These are phyloP conservation scores for Tremella mesenterica DNA, from an alignment of 768 basidiomycete species.

Conservation along the genomic window DNA sequence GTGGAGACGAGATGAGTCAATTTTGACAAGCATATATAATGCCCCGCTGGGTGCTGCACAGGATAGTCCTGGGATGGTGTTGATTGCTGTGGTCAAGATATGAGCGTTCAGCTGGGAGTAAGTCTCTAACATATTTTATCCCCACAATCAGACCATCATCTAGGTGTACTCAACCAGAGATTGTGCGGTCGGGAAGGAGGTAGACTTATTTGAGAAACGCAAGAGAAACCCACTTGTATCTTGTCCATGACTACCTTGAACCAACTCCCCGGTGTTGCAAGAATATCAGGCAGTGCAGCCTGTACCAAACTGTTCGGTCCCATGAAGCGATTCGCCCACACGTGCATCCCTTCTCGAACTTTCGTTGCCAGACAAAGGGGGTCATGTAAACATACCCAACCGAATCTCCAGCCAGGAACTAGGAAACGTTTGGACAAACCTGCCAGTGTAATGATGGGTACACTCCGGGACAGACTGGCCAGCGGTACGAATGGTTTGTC, in stretches of 20 bases:
- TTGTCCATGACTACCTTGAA: conserved; percentile 32
- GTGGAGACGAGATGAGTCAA: conserved; percentile 25
- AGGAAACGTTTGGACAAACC: conserved; percentile 47
- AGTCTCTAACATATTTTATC: too few relatives aligned
- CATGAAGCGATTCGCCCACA: conserved; percentile 43
- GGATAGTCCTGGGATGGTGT: conserved; percentile 28
- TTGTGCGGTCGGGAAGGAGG: conserved; percentile 19
- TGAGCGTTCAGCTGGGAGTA: conserved; percentile 23
- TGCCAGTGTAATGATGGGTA: conserved; percentile 42
- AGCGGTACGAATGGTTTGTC: conserved; percentile 40
- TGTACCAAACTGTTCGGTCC: conserved; percentile 41
- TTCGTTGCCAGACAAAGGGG: conserved; percentile 34
- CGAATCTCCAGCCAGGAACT: conserved; percentile 44
- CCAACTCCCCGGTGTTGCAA: conserved; percentile 30
- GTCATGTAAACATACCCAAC: conserved; percentile 44
- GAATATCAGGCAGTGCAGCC: conserved; percentile 34
- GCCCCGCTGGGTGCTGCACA: conserved; percentile 28
- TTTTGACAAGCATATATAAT: conserved; percentile 37
- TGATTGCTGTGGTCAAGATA: conserved; percentile 20
- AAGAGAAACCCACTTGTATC: conserved; percentile 24
- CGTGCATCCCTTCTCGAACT: conserved; percentile 32
- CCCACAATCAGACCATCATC: too few relatives aligned
- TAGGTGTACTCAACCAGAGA: conserved; percentile 16
- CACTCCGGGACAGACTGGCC: conserved; percentile 33
- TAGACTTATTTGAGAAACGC: background rate